Percentiles rank a stretch among this genome's conserved stretches.
Conservation (phyloP, 2,329 filamentous ascomycete species). For the Trichoderma aggressivum region DNA sequence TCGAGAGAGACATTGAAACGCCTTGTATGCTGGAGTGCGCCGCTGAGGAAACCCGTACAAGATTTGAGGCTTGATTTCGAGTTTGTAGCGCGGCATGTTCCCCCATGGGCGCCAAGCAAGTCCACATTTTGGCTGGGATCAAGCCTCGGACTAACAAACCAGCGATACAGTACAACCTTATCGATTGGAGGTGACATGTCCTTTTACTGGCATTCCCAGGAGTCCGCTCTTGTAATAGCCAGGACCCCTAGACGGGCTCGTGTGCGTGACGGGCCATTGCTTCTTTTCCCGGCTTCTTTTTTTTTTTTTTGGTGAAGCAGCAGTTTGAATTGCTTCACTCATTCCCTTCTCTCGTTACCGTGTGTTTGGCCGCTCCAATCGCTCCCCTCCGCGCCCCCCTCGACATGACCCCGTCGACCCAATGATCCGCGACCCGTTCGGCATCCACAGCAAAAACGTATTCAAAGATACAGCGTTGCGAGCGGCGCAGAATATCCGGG, state of each 20-base stretch:
- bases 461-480: constrained; percentile 48
- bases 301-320: neutral
- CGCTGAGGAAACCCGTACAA: neutral
- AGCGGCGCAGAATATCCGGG: constrained; percentile 42
- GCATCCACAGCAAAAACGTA: constrained; percentile 42
- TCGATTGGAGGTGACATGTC: constrained; percentile 19
- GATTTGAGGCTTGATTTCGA: neutral
- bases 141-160: neutral
- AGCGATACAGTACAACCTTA: constrained; percentile 13
- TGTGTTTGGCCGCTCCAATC: neutral
- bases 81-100: neutral
- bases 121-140: neutral
- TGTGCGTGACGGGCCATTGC: neutral
- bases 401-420: constrained; percentile 31
- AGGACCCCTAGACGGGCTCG: constrained; percentile 16
- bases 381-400: neutral
- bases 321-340: neutral
- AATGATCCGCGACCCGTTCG: constrained; percentile 46
- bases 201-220: constrained; percentile 5
- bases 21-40: neutral
- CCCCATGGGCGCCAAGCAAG: neutral
- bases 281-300: neutral
- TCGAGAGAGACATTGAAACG: neutral
- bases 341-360: neutral
- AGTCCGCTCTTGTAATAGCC: neutral